A percentile compares a stretch with the other conserved stretches of the same genome.
Conservation (phyloP, 169 alveolate species). For the Plasmodium yoelii region DNA sequence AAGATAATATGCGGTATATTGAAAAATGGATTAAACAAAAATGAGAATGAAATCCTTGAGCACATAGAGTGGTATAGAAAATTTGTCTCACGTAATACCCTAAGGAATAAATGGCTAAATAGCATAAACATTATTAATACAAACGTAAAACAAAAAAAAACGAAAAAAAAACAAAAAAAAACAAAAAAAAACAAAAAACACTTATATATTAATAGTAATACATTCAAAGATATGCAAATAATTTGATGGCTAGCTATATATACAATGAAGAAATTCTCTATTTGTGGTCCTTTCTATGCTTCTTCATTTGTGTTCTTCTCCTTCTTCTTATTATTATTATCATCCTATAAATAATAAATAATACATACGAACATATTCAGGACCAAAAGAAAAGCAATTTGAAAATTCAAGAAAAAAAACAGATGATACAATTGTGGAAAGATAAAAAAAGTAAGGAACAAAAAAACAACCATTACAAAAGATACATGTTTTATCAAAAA, state of each 20-base stretch:
- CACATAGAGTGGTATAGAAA: slow-evolving; percentile 47
- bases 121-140: slow-evolving; percentile 43
- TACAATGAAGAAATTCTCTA: neutral
- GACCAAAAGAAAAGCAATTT: slow-evolving; percentile 48
- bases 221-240: too few relatives aligned
- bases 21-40: slow-evolving; percentile 36
- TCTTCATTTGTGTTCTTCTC: neutral
- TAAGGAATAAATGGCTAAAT: slow-evolving; percentile 37
- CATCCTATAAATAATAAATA: neutral
- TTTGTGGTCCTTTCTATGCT: neutral
- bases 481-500: neutral
- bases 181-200: neutral
- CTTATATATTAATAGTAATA: neutral
- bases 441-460: slow-evolving; percentile 39
- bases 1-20: slow-evolving; percentile 18
- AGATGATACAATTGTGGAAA: slow-evolving; percentile 55
- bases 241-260: neutral
- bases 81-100: slow-evolving; percentile 17
- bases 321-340: too few relatives aligned
- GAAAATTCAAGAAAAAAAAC: slow-evolving; percentile 49
- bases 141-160: slow-evolving; percentile 23
- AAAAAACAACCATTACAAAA: neutral
- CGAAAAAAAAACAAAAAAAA: slow-evolving; percentile 20
- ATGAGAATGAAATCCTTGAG: slow-evolving; percentile 41
- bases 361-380: slow-evolving; percentile 3